These are phyloP conservation scores for Lithospermum erythrorhizon DNA, from an alignment of 257 asterid genomes.

Conservation along the genomic window DNA sequence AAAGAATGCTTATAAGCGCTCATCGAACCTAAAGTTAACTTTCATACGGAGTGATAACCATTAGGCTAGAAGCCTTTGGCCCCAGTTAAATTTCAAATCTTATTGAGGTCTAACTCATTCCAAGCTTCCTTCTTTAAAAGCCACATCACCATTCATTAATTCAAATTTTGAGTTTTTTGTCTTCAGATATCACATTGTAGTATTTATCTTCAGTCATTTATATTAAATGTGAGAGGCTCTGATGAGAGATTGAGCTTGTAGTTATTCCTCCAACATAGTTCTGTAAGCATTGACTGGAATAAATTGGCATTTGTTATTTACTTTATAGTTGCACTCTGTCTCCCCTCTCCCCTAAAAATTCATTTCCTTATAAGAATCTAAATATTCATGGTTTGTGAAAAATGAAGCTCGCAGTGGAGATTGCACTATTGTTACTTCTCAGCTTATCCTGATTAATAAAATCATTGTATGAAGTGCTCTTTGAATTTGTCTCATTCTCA, in stretches of 20 bases:
- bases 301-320: background rate
- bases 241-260: conserved; percentile 1
- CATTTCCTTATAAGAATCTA: background rate
- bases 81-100: no score
- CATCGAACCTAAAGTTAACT: no score
- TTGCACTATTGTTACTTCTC: conserved; percentile 31
- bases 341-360: background rate
- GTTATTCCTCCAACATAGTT: background rate
- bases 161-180: background rate
- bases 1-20: no score
- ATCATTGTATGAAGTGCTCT: conserved; percentile 43
- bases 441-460: conserved; percentile 39
- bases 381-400: conserved; percentile 11
- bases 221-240: background rate
- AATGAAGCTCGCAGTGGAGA: conserved; percentile 45
- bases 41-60: no score
- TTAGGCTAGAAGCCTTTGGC: no score
- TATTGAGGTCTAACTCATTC: no score
- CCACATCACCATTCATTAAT: no score
- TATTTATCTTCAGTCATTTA: no score
- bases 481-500: background rate
- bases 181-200: no score
- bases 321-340: background rate
- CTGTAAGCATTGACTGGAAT: background rate
- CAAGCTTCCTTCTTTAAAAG: no score